Base-by-base conservation (phyloP, 148 eudicot species). In the Dysphania ambrosioides region DNA sequence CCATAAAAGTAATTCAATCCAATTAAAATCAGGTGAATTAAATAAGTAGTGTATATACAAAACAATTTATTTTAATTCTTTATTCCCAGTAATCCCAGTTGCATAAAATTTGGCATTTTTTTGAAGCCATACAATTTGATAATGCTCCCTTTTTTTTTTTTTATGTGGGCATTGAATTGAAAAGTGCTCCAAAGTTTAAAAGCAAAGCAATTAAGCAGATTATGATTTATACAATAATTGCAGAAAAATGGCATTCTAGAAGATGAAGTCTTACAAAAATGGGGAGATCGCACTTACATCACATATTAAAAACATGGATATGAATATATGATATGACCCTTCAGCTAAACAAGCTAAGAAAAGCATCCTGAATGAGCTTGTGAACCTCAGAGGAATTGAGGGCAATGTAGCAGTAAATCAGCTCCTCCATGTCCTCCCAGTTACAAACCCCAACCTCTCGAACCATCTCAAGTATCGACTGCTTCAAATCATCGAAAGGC, bases 361-460 rank as follows among this genome's bases (percentile, higher is more conserved):
- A 91, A 62, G 97, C 97, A 61, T 91, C 83, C 15, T 72, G 47
- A 76, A 91, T 85, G 19, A 83, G 70, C 16, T 69, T 21, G 57
- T 87, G 97, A 68, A 86, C 73, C 40, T 89, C 86, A 1, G 87
- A 63, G 2, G 97, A 77, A 66, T 91, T 91, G 6, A 91, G 87
- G n/a, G 79, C 84, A 64, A 89, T 79, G 72, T 86, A 91, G 68
- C 93, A 91, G 68, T 91, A 89, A 5, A 91, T 69, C 78, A 91
- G 78, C 78, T 91, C 97, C 74, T 91, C 97, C 83, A 91, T 83
- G 1, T 87, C 85, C 1, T 75, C 77, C 97, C 97, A 91, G 40
- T 82, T 79, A 15, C 67, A 40, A 63, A 91, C 84, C 7, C 86
- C 87, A 6, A 78, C 83, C 2, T 73, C 74, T 41, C 42, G 79